phyloP scores from a whole-genome alignment of 192 early-diverging fungal genomes.

The Coemansia sp. region DNA sequence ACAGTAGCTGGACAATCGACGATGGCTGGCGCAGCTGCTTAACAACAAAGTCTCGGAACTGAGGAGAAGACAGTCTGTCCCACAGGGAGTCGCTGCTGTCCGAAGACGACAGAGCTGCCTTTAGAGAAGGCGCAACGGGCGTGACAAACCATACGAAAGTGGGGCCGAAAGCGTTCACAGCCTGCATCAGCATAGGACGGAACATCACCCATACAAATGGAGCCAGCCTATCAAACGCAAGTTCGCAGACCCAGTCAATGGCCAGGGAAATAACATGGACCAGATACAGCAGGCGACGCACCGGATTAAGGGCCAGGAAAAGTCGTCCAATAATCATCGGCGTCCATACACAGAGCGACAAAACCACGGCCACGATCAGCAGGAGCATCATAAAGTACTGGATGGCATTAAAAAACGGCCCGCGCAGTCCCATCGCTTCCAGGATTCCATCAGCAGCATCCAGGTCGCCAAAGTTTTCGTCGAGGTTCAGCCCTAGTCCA shows the following conservation, averaged over 20 bases:
- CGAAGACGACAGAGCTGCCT: constrained; percentile 2
- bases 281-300: constrained; percentile 61
- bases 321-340: constrained; percentile 61
- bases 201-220: constrained; percentile 14
- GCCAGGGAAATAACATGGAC: constrained; percentile 70
- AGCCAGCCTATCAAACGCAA: constrained; percentile 17
- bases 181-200: constrained; percentile 7
- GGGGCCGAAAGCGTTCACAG: constrained; percentile 16
- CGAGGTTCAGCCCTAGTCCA: constrained; percentile 30
- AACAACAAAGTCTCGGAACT: constrained; percentile 11
- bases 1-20: constrained; percentile 24
- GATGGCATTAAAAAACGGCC: constrained; percentile 73
- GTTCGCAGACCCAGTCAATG: constrained; percentile 29
- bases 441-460: constrained; percentile 76
- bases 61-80: constrained; percentile 24
- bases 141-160: not conserved
- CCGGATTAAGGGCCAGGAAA: constrained; percentile 31
- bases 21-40: constrained; percentile 31
- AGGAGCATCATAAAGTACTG: constrained; percentile 84
- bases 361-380: constrained; percentile 68
- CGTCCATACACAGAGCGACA: constrained; percentile 72
- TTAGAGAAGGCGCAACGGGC: constrained; percentile 8
- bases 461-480: constrained; percentile 59
- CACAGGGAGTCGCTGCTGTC: constrained; percentile 16
- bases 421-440: constrained; percentile 90